These are phyloP conservation scores for Capsicum chinense DNA, from an alignment of 257 asterid genomes.

Conservation along the genomic window DNA sequence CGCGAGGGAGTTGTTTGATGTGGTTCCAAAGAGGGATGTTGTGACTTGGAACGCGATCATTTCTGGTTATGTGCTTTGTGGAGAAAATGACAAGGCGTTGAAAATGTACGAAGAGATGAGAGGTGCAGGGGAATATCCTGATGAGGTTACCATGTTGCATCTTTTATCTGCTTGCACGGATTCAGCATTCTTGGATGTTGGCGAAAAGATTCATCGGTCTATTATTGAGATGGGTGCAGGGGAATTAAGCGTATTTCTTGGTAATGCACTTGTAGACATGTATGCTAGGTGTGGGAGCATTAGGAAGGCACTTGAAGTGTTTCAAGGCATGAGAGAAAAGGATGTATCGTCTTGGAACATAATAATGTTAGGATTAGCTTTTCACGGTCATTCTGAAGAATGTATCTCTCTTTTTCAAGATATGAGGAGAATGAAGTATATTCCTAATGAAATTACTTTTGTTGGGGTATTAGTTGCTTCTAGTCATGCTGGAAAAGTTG, in stretches of 20 bases:
- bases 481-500: constrained; percentile 69
- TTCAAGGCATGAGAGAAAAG: constrained; percentile 58
- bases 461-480: constrained; percentile 66
- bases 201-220: constrained; percentile 62
- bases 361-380: constrained; percentile 60
- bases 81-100: constrained; percentile 52
- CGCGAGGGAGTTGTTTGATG: constrained; percentile 61
- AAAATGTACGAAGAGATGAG: constrained; percentile 67
- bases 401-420: constrained; percentile 65
- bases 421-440: constrained; percentile 56
- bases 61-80: constrained; percentile 63
- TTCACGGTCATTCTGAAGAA: constrained; percentile 56
- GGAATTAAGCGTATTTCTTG: constrained; percentile 44
- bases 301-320: constrained; percentile 57
- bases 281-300: constrained; percentile 73
- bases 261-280: constrained; percentile 79
- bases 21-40: constrained; percentile 59
- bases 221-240: constrained; percentile 51
- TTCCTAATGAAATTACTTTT: constrained; percentile 66
- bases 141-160: constrained; percentile 71
- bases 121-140: constrained; percentile 51
- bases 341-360: constrained; percentile 70
- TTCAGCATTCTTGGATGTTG: constrained; percentile 63
- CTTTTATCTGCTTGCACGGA: constrained; percentile 75
- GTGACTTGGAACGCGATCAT: constrained; percentile 78